A percentile compares a stretch with the other conserved stretches of the same genome.
Evolutionary conservation across 163 green algal genomes (phyloP).

Genomic region (Scenedesmus sp.): DNA sequence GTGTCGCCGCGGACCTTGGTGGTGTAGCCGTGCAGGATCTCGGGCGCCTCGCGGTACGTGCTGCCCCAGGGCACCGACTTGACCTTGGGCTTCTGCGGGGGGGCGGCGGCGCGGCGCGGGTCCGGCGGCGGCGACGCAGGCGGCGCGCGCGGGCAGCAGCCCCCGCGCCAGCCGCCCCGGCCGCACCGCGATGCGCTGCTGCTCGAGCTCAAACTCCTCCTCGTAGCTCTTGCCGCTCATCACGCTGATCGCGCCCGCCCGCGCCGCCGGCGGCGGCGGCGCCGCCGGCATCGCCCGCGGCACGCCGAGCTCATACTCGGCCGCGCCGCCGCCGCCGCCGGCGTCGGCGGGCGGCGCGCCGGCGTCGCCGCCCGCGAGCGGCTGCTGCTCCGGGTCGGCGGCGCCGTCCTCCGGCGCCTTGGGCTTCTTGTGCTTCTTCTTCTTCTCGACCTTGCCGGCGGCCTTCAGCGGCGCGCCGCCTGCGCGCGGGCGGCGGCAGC

Average conservation of each 20-base stretch:
- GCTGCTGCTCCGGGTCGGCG: slow-evolving; percentile 1
- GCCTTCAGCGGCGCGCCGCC: slow-evolving; percentile 23
- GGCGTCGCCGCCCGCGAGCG: too few relatives aligned
- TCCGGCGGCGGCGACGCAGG: not conserved
- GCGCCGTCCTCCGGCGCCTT: not conserved
- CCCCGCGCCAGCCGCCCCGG: not conserved
- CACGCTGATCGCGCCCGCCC: slow-evolving; percentile 51
- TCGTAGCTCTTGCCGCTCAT: slow-evolving; percentile 72
- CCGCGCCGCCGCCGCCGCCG: too few relatives aligned
- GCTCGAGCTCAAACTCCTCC: slow-evolving; percentile 77
- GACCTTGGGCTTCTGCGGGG: slow-evolving; percentile 52
- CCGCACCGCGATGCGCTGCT: slow-evolving; percentile 59
- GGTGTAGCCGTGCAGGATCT: slow-evolving; percentile 54
- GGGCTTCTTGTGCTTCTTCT: slow-evolving; percentile 38
- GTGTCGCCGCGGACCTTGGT: slow-evolving; percentile 62
- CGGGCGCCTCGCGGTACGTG: slow-evolving; percentile 43
- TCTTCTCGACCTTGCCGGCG: not conserved
- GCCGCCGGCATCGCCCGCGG: too few relatives aligned
- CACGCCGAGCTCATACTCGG: too few relatives aligned
- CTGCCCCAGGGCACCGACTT: slow-evolving; percentile 76
- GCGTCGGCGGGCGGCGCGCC: too few relatives aligned
- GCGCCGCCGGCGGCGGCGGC: too few relatives aligned
- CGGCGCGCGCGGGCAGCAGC: not conserved
- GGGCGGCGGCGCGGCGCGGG: too few relatives aligned
- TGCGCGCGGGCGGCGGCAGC: not conserved